Evolutionary conservation across 257 asterid species (phyloP), one percentile per base, ranked within the genome.

Genomic region (Solanum tacnaense): DNA sequence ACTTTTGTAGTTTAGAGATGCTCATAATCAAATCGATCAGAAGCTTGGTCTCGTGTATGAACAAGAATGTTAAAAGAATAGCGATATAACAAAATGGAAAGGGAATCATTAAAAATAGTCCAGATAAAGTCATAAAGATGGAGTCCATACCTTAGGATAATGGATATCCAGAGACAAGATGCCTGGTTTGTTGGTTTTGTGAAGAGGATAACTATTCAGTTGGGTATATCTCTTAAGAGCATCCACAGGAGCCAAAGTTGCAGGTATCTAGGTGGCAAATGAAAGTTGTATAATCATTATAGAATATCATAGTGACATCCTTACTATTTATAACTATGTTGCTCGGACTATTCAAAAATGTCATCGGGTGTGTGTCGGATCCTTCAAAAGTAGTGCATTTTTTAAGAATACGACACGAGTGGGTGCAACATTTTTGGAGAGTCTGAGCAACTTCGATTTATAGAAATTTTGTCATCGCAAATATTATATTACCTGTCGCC

Each of bases 171-270:
- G 32, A 12, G 98, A 93, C 86, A 96, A 93, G 90, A 97, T 96
- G 81, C 99, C 99, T 79, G 99, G 99, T 90, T 96, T 97, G 92
- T 91, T 96, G 87, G 99, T 96, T 79, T 93, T 94, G 88, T 97
- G 99, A 89, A 97, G 99, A 86, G 99, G 99, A 90, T 93, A 93
- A 79, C 97, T 94, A 84, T 93, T 96, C 87, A 96, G 96, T 85
- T 97, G 99, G 75, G 96, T 96, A 89, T 94, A 97, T 90, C 96
- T 93, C 92, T 96, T 98, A 90, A 97, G 89, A 67, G 93, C 95
- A 62, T 93, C 98, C 78, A 94, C 38, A 73, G 96, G 89, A 88
- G 99, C 98, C 93, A 97, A 87, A 12, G 97, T 93, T 81, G 96
- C 49, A 65, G 99, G 93, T 84, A 92, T 89, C 98, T 97, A 90